A percentile compares a stretch with the other conserved stretches of the same genome.
Evolutionary conservation across 1,284 basidiomycete species (phyloP).

Genomic region (Omphalotus olearius): DNA sequence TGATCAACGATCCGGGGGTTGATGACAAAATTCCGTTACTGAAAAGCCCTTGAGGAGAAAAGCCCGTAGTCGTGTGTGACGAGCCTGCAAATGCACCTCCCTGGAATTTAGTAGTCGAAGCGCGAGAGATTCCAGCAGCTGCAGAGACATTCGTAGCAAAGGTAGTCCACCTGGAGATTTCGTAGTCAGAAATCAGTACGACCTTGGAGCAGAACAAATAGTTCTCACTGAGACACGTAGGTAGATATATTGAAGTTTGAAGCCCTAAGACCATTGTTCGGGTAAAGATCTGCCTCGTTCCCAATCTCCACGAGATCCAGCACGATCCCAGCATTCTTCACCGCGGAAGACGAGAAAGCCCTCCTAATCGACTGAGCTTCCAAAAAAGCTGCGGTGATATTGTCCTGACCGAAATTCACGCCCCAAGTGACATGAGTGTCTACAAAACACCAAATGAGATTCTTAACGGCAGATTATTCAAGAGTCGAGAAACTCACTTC

Average conservation of each 20-base stretch:
- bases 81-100: slow-evolving; percentile 52
- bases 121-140: slow-evolving; percentile 2
- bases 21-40: slow-evolving; percentile 36
- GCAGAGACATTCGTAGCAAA: slow-evolving; percentile 13
- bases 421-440: slow-evolving; percentile 8
- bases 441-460: neutral
- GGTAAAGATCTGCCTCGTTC: slow-evolving; percentile 47
- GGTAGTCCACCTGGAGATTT: slow-evolving; percentile 8
- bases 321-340: neutral
- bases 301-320: slow-evolving; percentile 10
- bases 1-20: slow-evolving; percentile 34
- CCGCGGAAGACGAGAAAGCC: slow-evolving; percentile 1
- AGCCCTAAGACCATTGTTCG: slow-evolving; percentile 41
- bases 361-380: slow-evolving; percentile 4
- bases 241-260: slow-evolving; percentile 40
- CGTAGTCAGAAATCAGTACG: neutral
- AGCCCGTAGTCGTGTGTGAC: slow-evolving; percentile 38
- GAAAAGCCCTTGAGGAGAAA: slow-evolving; percentile 55
- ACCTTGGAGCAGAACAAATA: slow-evolving; percentile 28
- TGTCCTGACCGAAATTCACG: slow-evolving; percentile 8
- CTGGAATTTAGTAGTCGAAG: slow-evolving; percentile 38
- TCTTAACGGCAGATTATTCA: neutral
- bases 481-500: neutral
- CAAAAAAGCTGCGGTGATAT: slow-evolving; percentile 6
- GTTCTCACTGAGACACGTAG: slow-evolving; percentile 52